These are phyloP conservation scores for Cytospora paraplurivora DNA, from an alignment of 2,329 filamentous ascomycete species.

Conservation along the genomic window DNA sequence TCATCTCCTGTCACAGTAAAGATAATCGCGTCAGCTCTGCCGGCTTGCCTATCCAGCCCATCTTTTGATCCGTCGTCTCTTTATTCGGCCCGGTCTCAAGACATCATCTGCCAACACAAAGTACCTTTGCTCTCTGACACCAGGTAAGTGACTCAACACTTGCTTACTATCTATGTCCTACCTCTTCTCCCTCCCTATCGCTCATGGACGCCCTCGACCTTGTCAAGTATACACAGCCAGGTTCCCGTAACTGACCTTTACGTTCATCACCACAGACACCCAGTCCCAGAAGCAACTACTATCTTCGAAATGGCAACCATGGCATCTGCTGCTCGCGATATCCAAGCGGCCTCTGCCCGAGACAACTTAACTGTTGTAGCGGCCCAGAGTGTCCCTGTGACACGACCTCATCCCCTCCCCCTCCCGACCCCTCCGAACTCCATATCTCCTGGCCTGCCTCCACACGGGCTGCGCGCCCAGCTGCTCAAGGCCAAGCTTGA, in stretches of 20 bases:
- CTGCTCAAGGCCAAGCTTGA: conserved; percentile 62
- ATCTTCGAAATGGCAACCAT: conserved; percentile 62
- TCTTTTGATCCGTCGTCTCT: conserved; percentile 38
- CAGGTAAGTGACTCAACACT: conserved; percentile 41
- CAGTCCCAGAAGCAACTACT: conserved; percentile 41
- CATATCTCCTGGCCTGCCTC: conserved; percentile 84
- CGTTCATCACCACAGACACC: conserved; percentile 37
- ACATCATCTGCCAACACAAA: conserved; percentile 32
- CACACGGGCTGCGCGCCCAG: conserved; percentile 75
- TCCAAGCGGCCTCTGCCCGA: conserved; percentile 63
- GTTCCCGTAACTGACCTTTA: conserved; percentile 16
- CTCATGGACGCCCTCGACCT: conserved; percentile 32
- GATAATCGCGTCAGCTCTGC: conserved; percentile 60
- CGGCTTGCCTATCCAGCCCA: conserved; percentile 39
- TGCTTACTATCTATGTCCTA: conserved; percentile 25
- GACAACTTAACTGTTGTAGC: conserved; percentile 75
- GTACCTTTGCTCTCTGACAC: conserved; percentile 39
- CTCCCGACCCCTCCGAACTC: conserved; percentile 94
- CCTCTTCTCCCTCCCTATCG: conserved; percentile 11
- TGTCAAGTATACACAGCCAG: conserved; percentile 12
- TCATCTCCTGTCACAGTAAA: conserved; percentile 61
- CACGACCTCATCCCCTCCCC: conserved; percentile 67
- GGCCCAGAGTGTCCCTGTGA: conserved; percentile 65
- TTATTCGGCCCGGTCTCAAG: conserved; percentile 36
- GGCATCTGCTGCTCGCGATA: conserved; percentile 69